These are phyloP conservation scores for Wickerhamiella sergipiensis DNA, from an alignment of 805 yeast genomes.

Conservation along the genomic window DNA sequence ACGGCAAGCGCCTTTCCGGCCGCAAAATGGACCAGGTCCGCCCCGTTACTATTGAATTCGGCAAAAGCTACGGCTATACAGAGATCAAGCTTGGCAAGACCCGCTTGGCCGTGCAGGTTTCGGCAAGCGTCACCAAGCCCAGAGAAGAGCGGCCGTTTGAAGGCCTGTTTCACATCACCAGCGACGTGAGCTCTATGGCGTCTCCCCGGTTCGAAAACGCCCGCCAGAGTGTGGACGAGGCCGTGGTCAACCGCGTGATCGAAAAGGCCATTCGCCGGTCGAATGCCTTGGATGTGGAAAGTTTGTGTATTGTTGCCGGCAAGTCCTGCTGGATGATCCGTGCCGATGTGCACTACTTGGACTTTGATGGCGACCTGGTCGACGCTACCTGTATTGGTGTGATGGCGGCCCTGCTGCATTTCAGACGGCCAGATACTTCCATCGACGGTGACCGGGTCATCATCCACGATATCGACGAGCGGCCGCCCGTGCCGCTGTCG, in stretches of 20 bases:
- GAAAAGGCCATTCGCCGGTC: conserved; percentile 89
- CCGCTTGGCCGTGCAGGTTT: conserved; percentile 51
- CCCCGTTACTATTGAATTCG: conserved; percentile 47
- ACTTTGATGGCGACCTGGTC: conserved; percentile 85
- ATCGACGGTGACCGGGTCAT: conserved; percentile 37
- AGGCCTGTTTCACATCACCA: conserved; percentile 69
- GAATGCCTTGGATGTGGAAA: conserved; percentile 81
- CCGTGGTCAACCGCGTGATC: conserved; percentile 64
- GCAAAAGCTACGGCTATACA: conserved; percentile 58
- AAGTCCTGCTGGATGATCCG: conserved; percentile 80
- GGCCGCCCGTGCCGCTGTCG: conserved; percentile 78
- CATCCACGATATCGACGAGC: conserved; percentile 58
- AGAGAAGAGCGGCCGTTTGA: conserved; percentile 88
- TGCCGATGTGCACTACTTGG: conserved; percentile 79
- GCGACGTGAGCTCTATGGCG: conserved; percentile 86
- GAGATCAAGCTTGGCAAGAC: conserved; percentile 71
- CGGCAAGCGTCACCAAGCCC: conserved; percentile 67
- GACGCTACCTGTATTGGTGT: conserved; percentile 88
- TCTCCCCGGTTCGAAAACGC: conserved; percentile 70
- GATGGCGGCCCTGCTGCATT: conserved; percentile 73
- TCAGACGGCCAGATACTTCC: conserved; percentile 69
- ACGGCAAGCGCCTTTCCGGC: conserved; percentile 55
- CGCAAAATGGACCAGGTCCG: conserved; percentile 53
- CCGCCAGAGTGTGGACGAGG: conserved; percentile 54
- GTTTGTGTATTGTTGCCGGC: conserved; percentile 83